A percentile compares a stretch with the other conserved stretches of the same genome.
phyloP scores from a whole-genome alignment of 148 eudicot species.

The Rhododendron ovatum region DNA sequence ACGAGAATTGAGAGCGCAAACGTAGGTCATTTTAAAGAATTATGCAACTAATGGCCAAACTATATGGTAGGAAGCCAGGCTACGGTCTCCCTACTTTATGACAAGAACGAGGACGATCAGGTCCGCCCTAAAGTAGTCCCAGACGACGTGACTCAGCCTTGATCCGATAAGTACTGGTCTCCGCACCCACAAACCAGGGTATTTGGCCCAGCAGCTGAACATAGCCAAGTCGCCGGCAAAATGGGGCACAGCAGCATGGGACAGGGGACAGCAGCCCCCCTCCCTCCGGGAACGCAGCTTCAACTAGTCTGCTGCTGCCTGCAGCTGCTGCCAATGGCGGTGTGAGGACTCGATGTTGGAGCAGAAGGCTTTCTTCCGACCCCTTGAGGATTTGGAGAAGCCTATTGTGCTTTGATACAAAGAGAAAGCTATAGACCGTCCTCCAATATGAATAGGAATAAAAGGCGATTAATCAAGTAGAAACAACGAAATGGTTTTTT shows the following conservation, averaged over 20 bases:
- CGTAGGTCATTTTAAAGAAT: no score
- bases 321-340: conserved; percentile 6
- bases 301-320: conserved; percentile 6
- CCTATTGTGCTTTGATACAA: conserved; percentile 15
- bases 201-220: conserved; percentile 67
- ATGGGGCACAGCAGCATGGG: no score
- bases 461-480: background rate
- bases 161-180: conserved; percentile 68
- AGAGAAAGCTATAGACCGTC: background rate
- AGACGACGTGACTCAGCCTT: conserved; percentile 48
- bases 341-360: conserved; percentile 60
- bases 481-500: background rate
- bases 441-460: background rate
- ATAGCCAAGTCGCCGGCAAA: conserved; percentile 15
- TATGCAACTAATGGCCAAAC: no score
- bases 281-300: conserved; percentile 27
- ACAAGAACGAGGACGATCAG: conserved; percentile 79
- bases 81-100: conserved; percentile 25
- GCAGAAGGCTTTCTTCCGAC: conserved; percentile 81
- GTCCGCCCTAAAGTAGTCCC: conserved; percentile 58
- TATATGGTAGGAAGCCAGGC: no score
- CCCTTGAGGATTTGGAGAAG: conserved; percentile 71
- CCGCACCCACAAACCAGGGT: conserved; percentile 88
- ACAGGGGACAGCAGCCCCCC: no score
- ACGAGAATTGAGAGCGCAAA: no score